Evolutionary conservation across 176 grass and related monocot species (phyloP).

Genomic region (Avena insularis): DNA sequence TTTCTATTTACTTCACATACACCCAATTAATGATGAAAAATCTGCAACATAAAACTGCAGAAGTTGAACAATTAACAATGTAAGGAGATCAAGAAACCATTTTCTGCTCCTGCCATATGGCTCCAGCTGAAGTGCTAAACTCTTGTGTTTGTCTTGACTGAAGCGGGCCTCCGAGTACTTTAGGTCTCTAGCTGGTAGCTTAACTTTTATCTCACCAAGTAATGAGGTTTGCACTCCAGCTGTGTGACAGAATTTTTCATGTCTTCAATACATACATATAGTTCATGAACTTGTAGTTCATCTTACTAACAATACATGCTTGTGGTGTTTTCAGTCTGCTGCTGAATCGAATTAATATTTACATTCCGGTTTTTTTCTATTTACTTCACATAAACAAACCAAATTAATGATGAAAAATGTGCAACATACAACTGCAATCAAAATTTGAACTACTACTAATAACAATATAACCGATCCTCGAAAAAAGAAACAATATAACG

Average conservation of each 20-base stretch:
- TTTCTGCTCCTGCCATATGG: background rate
- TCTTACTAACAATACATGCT: background rate
- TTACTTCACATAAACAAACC: background rate
- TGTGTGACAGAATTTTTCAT: slow-evolving; percentile 1
- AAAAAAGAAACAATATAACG: too few species aligned
- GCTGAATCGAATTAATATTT: slow-evolving; percentile 9
- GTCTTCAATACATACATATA: background rate
- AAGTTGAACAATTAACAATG: background rate
- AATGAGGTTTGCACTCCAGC: background rate
- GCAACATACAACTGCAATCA: background rate
- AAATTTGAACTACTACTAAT: background rate
- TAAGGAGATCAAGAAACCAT: slow-evolving; percentile 16
- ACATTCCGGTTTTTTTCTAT: background rate
- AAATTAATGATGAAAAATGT: background rate
- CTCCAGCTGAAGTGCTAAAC: slow-evolving; percentile 19
- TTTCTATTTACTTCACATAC: slow-evolving; percentile 13
- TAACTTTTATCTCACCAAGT: too few species aligned
- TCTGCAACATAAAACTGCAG: background rate
- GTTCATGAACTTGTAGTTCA: background rate
- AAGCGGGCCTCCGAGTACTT: too few species aligned
- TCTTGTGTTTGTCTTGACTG: background rate
- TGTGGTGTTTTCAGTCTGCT: background rate
- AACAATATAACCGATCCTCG: background rate
- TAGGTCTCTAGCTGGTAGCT: too few species aligned
- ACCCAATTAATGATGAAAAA: background rate